Base-by-base conservation (phyloP, 2,329 filamentous ascomycete genomes). In the Colletotrichum australisinense region DNA sequence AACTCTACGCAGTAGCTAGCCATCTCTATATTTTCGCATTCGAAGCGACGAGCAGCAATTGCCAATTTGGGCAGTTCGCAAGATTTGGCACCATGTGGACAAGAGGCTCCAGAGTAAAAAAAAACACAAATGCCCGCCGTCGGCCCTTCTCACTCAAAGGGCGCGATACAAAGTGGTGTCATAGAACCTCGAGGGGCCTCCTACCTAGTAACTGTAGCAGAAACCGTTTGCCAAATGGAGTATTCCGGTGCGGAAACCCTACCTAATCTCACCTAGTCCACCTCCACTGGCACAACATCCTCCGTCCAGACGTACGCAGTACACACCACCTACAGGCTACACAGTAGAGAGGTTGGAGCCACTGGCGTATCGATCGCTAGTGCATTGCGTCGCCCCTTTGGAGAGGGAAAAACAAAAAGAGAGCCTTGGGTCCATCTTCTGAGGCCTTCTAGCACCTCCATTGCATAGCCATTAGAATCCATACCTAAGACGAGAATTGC, bases 171-270 rank as follows among this genome's bases (percentile, higher is more conserved):
- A 19, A 63, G 42, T 63, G 60, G 60, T 52, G 59, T 28, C 26
- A 63, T 63, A n/a, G 60, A 32, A 63, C 26, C 30, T 52, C 49
- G 60, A 14, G 11, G 16, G 16, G 42, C 35, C 49, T 32, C 26
- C 60, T 22, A 49, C 38, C 38, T 19, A 42, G 38, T 42, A 42
- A 19, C 38, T 14, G 26, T 46, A 26, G 22, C 22, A 46, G 14
- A 38, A 52, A 32, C 42, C 42, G 26, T 52, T 63, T 63, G 60
- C 49, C 62, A 28, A 64, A 56, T 35, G 22, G 62, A 64, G 62
- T 42, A 64, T 55, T 32, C 49, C 60, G 60, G 22, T 26, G 19
- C 62, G 28, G 28, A 35, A 55, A 16, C 30, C 49, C 62, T 64
- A 22, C 62, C 42, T 19, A 65, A 56, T 38, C 12, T n/a, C 16